Percentiles rank a stretch among this genome's conserved stretches.
These are phyloP conservation scores for Backusella parvicylindrica DNA, from an alignment of 192 early-diverging fungal species.

Conservation along the genomic window DNA sequence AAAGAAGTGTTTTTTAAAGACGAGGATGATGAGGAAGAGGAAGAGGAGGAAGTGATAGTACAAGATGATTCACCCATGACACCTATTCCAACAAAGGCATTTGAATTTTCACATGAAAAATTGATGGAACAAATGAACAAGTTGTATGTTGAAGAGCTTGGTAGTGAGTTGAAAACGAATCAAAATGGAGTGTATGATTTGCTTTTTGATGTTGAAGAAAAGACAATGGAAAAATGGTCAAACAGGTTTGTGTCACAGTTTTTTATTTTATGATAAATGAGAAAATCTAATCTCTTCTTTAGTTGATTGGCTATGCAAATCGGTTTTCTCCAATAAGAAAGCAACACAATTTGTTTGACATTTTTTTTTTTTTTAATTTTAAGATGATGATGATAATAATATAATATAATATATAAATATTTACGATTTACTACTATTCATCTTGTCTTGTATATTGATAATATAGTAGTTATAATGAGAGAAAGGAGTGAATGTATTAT, in stretches of 20 bases:
- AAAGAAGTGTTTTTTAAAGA: slow-evolving; percentile 40
- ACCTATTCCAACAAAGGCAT: background rate
- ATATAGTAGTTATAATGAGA: too few species aligned
- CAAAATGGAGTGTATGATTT: background rate
- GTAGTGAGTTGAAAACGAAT: background rate
- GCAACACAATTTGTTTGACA: background rate
- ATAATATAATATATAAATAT: too few species aligned
- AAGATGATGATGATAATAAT: too few species aligned
- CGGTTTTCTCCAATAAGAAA: background rate
- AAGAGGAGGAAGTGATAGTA: background rate
- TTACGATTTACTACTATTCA: too few species aligned
- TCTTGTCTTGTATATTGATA: too few species aligned
- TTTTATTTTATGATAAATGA: background rate
- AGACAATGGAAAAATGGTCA: slow-evolving; percentile 5
- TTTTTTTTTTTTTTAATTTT: background rate
- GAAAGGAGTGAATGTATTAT: too few species aligned
- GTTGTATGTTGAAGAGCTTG: background rate
- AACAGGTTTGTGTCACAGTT: background rate
- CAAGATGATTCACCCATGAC: background rate
- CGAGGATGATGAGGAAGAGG: background rate
- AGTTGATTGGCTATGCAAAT: background rate
- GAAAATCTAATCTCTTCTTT: background rate
- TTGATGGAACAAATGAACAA: slow-evolving; percentile 1
- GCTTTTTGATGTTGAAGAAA: slow-evolving; percentile 1
- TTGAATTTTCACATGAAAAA: background rate